Percentiles rank a stretch among this genome's conserved stretches.
These are phyloP conservation scores for Corymbia maculata DNA, from an alignment of 345 rosid genomes.

Conservation along the genomic window DNA sequence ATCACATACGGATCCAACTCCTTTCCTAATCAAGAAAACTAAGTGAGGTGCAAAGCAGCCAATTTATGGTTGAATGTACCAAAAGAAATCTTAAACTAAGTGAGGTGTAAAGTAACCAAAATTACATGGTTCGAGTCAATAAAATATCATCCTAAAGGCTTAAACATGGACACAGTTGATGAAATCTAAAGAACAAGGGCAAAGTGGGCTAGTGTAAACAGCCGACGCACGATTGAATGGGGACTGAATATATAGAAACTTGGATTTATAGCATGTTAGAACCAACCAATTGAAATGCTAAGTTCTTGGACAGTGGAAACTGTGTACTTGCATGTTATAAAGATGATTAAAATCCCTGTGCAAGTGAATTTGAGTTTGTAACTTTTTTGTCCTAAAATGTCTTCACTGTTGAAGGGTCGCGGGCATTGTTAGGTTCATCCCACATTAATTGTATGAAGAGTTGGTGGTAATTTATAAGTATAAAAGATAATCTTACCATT, in stretches of 20 bases:
- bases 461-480: neutral
- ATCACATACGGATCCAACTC: neutral
- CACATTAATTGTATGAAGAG: accelerated
- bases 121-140: neutral
- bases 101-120: neutral
- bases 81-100: neutral
- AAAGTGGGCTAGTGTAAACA: neutral
- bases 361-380: neutral
- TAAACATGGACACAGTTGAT: neutral
- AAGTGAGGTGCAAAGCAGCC: neutral
- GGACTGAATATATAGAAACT: neutral
- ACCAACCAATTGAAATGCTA: neutral
- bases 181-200: neutral
- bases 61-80: neutral
- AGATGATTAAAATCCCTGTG: neutral
- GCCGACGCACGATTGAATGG: neutral
- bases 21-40: neutral
- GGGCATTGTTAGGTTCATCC: accelerated
- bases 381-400: neutral
- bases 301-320: neutral
- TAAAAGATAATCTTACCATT: accelerated
- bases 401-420: neutral
- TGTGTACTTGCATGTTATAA: neutral
- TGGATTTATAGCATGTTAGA: neutral
- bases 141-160: neutral